A percentile compares a stretch with the other conserved stretches of the same genome.
These are phyloP conservation scores for Byssothecium circinans DNA, from an alignment of 2,329 filamentous ascomycete species.

Conservation along the genomic window DNA sequence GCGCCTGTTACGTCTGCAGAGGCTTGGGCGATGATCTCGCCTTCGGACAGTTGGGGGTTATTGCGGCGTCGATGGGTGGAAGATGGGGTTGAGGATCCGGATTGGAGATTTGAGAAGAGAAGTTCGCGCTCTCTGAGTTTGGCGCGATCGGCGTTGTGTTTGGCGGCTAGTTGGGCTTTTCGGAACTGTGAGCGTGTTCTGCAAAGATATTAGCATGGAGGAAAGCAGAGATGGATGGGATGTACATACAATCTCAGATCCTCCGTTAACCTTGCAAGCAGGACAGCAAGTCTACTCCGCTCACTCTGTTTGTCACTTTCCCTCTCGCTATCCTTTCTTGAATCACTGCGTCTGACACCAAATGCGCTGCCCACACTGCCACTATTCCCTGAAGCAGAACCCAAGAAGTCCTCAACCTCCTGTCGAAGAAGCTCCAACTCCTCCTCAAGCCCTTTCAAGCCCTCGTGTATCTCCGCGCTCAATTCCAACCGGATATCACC, in stretches of 20 bases:
- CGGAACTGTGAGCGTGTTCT: conserved; percentile 71
- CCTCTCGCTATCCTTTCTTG: conserved; percentile 54
- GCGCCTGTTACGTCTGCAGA: conserved; percentile 83
- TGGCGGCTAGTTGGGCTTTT: conserved; percentile 78
- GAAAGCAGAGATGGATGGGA: too few relatives aligned
- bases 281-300: conserved; percentile 66
- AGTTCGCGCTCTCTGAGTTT: conserved; percentile 76
- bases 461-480: conserved; percentile 75
- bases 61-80: conserved; percentile 41
- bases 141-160: conserved; percentile 71
- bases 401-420: conserved; percentile 71
- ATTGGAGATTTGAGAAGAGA: conserved; percentile 67
- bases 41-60: conserved; percentile 61
- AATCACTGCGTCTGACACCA: conserved; percentile 31
- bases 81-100: conserved; percentile 40
- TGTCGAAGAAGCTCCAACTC: conserved; percentile 79
- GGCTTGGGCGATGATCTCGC: conserved; percentile 73
- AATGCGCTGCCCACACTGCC: not conserved
- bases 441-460: conserved; percentile 76
- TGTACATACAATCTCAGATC: conserved; percentile 69
- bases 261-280: conserved; percentile 65
- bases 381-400: conserved; percentile 21
- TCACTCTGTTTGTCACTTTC: conserved; percentile 66
- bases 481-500: conserved; percentile 71
- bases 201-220: conserved; percentile 7